phyloP scores from a whole-genome alignment of 495 filamentous ascomycete genomes.

The Cercophora scortea region DNA sequence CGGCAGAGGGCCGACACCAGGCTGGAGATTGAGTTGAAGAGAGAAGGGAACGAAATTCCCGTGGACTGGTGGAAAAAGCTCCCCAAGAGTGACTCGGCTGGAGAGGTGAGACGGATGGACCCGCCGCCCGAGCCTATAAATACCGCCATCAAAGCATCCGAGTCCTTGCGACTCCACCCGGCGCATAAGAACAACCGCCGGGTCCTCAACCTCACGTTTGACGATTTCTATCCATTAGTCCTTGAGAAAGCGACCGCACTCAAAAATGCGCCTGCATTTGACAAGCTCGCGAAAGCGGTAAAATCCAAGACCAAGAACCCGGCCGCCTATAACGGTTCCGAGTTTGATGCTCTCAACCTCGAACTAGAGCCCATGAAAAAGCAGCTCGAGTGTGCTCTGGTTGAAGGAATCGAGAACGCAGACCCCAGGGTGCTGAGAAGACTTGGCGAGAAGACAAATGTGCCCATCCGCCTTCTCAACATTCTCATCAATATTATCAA shows the following conservation, averaged over 20 bases:
- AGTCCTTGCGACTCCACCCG: conserved; percentile 16
- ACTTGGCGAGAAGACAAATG: conserved; percentile 29
- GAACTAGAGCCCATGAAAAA: conserved; percentile 7
- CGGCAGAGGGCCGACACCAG: conserved; percentile 16
- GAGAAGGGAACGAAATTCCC: conserved; percentile 13
- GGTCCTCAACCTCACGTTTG: not conserved
- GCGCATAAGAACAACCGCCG: conserved; percentile 8
- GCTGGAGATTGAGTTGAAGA: conserved; percentile 18
- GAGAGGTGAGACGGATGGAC: conserved; percentile 1
- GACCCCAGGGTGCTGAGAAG: conserved; percentile 40
- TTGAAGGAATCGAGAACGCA: conserved; percentile 7
- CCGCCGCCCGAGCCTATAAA: conserved; percentile 12
- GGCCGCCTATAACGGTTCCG: not conserved
- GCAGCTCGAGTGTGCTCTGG: conserved; percentile 13
- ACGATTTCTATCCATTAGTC: conserved; percentile 8
- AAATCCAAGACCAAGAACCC: conserved; percentile 7
- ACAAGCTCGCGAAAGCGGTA: conserved; percentile 1
- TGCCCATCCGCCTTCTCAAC: conserved; percentile 49
- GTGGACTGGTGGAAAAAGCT: conserved; percentile 16
- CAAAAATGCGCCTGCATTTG: conserved; percentile 5
- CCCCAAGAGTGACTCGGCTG: not conserved
- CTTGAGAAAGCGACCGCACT: conserved; percentile 3
- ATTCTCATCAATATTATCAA: conserved; percentile 59
- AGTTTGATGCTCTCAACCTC: conserved; percentile 10
- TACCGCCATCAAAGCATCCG: conserved; percentile 9